Evolutionary conservation across 2,329 filamentous ascomycete genomes (phyloP).

Genomic region (Corinectria fuckeliana): DNA sequence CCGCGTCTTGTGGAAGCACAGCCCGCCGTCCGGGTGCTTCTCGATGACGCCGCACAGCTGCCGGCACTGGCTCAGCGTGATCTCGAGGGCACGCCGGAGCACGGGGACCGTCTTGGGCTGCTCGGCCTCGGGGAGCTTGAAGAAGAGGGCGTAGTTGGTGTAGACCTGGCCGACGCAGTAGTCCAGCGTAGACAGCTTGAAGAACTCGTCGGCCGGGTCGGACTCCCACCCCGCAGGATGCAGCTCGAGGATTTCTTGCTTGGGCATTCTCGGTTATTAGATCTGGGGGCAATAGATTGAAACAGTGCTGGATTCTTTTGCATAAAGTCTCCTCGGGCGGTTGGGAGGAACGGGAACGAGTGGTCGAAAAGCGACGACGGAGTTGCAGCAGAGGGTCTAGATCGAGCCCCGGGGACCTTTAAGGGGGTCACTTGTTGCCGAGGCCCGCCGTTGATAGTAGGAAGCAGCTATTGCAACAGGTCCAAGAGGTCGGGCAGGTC

Average conservation of each 20-base stretch:
- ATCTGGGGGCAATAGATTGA: background rate
- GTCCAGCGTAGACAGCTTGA: slow-evolving; percentile 46
- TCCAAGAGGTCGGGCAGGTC: background rate
- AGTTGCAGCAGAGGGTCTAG: background rate
- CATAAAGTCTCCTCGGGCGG: background rate
- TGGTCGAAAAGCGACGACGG: background rate
- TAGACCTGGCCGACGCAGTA: slow-evolving; percentile 42
- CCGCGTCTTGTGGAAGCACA: slow-evolving; percentile 44
- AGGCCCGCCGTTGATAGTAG: background rate
- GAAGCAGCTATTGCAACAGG: background rate
- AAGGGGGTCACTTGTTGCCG: background rate
- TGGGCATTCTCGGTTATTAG: slow-evolving; percentile 34
- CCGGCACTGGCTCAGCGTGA: slow-evolving; percentile 44
- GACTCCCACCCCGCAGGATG: slow-evolving; percentile 45
- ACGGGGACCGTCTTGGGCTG: slow-evolving; percentile 35
- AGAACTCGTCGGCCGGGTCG: slow-evolving; percentile 44
- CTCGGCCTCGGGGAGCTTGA: slow-evolving; percentile 42
- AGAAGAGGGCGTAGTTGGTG: slow-evolving; percentile 48
- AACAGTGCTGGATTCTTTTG: background rate
- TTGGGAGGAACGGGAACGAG: background rate
- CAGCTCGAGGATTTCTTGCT: slow-evolving; percentile 37
- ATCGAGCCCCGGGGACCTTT: background rate
- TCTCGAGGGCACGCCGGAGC: slow-evolving; percentile 45
- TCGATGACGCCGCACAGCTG: slow-evolving; percentile 49
- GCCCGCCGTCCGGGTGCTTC: slow-evolving; percentile 41